Percentiles rank a stretch among this genome's conserved stretches.
These are phyloP conservation scores for Crucibulum cyathiforme DNA, from an alignment of 1,284 basidiomycete species.

Conservation along the genomic window DNA sequence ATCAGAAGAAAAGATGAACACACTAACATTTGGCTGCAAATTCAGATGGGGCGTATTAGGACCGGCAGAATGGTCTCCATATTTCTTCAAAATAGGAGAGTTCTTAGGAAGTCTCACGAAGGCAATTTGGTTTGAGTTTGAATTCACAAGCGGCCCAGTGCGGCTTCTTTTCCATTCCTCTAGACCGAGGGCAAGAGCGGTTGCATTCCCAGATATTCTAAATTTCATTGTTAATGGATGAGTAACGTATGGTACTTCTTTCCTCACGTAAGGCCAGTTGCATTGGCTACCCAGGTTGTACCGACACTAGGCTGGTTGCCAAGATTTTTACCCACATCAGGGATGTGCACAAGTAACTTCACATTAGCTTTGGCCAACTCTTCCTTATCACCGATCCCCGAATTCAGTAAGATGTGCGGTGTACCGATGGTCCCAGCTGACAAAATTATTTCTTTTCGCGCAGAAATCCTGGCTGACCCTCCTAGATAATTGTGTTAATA, in stretches of 20 bases:
- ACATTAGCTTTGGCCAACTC: conserved; percentile 45
- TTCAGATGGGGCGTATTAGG: conserved; percentile 30
- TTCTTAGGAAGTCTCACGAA: conserved; percentile 24
- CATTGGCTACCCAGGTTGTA: conserved; percentile 22
- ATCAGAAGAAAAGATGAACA: not conserved
- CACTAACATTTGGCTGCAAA: conserved; percentile 14
- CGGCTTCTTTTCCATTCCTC: conserved; percentile 5
- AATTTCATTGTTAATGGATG: not conserved
- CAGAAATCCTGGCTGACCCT: conserved; percentile 13
- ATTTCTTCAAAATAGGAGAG: conserved; percentile 14
- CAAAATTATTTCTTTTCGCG: conserved; percentile 46
- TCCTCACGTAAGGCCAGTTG: conserved; percentile 7
- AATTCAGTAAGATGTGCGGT: conserved; percentile 54
- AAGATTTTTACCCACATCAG: conserved; percentile 51
- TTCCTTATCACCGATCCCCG: conserved; percentile 50
- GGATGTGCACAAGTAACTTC: conserved; percentile 40
- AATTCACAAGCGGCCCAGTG: conserved; percentile 13
- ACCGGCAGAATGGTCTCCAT: conserved; percentile 28
- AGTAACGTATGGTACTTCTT: not conserved
- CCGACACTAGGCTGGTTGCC: conserved; percentile 34
- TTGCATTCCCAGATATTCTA: not conserved
- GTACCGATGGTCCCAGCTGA: conserved; percentile 50
- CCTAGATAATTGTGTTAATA: not conserved
- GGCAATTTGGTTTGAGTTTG: conserved; percentile 15
- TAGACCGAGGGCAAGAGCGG: not conserved